phyloP scores from a whole-genome alignment of 73 alveolate species.

The Stentor coeruleus region DNA sequence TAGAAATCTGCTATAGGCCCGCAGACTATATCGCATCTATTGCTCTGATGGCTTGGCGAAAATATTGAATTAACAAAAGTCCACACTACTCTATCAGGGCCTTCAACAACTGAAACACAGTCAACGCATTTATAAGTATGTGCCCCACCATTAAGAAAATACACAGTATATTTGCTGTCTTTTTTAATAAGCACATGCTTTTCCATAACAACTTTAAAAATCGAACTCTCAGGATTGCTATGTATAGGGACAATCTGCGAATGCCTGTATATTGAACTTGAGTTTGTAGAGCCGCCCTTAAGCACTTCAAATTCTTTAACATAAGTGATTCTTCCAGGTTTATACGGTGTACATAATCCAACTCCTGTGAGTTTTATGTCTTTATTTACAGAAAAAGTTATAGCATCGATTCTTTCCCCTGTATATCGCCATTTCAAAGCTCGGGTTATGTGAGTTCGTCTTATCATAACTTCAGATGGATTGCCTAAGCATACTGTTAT shows the following conservation, averaged over 20 bases:
- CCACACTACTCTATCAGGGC: slow-evolving; percentile 3
- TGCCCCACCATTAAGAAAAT: slow-evolving; percentile 6
- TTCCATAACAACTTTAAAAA: background rate
- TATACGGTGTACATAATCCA: background rate
- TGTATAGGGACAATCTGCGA: slow-evolving; percentile 17
- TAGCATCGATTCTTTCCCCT: slow-evolving; percentile 1
- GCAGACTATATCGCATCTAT: slow-evolving; percentile 16
- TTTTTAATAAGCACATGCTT: background rate
- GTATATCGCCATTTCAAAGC: slow-evolving; percentile 26
- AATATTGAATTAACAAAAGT: background rate
- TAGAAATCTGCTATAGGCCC: slow-evolving; percentile 23
- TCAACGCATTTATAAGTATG: slow-evolving; percentile 25
- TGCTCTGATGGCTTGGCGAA: slow-evolving; percentile 17
- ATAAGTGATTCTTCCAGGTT: background rate
- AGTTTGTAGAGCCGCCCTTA: background rate
- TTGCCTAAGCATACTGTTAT: background rate
- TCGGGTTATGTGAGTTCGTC: slow-evolving; percentile 15
- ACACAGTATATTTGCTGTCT: slow-evolving; percentile 11
- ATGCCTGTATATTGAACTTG: background rate
- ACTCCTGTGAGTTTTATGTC: slow-evolving; percentile 2
- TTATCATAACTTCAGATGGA: background rate
- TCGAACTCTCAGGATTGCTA: background rate
- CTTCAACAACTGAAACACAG: background rate
- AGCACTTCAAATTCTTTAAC: slow-evolving; percentile 21
- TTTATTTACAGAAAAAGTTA: background rate